Percentiles rank a stretch among this genome's conserved stretches.
Evolutionary conservation across 371 early-diverging fungal genomes (phyloP).

Genomic region (Actinomucor elegans): DNA sequence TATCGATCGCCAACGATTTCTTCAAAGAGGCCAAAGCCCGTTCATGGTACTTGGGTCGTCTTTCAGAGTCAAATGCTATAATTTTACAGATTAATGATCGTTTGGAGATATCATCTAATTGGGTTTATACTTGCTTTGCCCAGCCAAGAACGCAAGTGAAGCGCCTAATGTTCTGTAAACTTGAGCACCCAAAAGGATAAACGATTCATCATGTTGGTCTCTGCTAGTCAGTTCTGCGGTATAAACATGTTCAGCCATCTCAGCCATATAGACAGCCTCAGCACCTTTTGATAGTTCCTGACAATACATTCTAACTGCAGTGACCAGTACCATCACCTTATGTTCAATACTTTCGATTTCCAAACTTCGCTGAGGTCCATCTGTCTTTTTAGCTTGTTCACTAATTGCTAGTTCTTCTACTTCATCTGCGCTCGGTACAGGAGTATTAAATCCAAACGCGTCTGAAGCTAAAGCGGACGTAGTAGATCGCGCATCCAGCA

Average conservation of each 20-base stretch:
- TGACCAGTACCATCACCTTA: conserved; percentile 40
- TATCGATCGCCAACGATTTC: conserved; percentile 51
- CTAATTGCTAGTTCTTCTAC: neutral
- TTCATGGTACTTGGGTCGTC: conserved; percentile 65
- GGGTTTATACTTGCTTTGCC: conserved; percentile 50
- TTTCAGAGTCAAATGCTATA: conserved; percentile 48
- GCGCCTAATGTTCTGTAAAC: conserved; percentile 59
- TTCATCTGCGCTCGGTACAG: conserved; percentile 8
- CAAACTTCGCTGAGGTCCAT: conserved; percentile 20
- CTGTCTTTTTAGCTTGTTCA: neutral
- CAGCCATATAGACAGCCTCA: conserved; percentile 49
- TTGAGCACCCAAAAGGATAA: conserved; percentile 20
- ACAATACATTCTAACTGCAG: conserved; percentile 48
- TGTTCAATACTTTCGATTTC: conserved; percentile 34
- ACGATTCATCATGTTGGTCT: neutral
- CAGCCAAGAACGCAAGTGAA: conserved; percentile 62
- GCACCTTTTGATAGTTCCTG: conserved; percentile 40
- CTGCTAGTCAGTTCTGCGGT: conserved; percentile 13
- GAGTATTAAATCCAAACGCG: conserved; percentile 13
- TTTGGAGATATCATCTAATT: neutral
- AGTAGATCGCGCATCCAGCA: conserved; percentile 15
- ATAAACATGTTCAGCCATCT: conserved; percentile 35
- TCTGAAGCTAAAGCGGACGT: conserved; percentile 31
- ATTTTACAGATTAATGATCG: neutral
- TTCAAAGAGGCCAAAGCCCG: conserved; percentile 61